phyloP scores from a whole-genome alignment of 1,284 basidiomycete species.

The Naganishia sp. region DNA sequence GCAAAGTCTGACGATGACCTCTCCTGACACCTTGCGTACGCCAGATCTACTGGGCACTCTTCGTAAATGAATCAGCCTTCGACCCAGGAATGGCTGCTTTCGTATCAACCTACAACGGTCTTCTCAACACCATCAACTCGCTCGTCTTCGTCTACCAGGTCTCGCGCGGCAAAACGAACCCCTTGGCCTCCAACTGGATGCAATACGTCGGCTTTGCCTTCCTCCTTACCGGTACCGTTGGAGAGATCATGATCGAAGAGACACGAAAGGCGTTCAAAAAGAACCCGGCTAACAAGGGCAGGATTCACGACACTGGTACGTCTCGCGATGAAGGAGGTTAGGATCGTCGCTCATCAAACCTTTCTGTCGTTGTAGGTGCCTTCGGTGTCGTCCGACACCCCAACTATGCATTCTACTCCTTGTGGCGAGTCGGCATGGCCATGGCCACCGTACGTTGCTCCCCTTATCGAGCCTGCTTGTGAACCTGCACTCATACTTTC shows the following conservation, averaged over 20 bases:
- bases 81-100: conserved; percentile 10
- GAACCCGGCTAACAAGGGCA: conserved; percentile 28
- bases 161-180: conserved; percentile 29
- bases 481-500: not conserved
- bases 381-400: conserved; percentile 34
- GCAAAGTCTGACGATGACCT: not conserved
- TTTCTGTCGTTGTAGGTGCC: conserved; percentile 17
- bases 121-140: conserved; percentile 32
- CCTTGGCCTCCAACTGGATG: conserved; percentile 32
- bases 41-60: conserved; percentile 34
- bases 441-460: conserved; percentile 30
- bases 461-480: not conserved
- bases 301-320: conserved; percentile 32
- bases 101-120: conserved; percentile 28
- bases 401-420: conserved; percentile 34
- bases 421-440: conserved; percentile 32
- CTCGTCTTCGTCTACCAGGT: conserved; percentile 34
- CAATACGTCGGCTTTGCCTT: conserved; percentile 31
- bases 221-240: conserved; percentile 27
- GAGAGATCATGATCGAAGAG: conserved; percentile 30
- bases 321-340: not conserved
- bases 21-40: not conserved
- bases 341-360: not conserved
- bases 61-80: conserved; percentile 20
- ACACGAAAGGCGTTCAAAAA: conserved; percentile 33